Conservation (phyloP, 2,329 filamentous ascomycete genomes). For the Alternaria solani region DNA sequence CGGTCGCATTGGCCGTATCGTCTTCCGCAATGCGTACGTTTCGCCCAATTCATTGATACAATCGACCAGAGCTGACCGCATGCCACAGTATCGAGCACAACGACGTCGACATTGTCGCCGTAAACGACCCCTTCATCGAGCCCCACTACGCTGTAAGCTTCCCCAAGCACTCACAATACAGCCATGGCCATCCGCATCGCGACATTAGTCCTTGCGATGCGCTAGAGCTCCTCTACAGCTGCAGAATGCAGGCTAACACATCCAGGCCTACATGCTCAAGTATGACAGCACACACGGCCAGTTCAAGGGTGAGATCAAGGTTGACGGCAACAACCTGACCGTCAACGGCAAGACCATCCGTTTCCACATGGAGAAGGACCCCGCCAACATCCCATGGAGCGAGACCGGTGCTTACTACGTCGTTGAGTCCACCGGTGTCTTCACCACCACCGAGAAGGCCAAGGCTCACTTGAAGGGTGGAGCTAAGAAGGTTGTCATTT, state of each 20-base stretch:
- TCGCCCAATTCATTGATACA: conserved; percentile 7
- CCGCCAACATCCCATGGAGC: conserved; percentile 86
- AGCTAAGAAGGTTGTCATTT: conserved; percentile 92
- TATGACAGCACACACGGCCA: conserved; percentile 96
- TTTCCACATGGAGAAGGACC: conserved; percentile 95
- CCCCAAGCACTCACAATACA: conserved; percentile 8
- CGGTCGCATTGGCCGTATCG: conserved; percentile 98
- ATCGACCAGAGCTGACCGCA: conserved; percentile 27
- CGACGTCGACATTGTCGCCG: conserved; percentile 90
- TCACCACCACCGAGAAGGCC: conserved; percentile 98
- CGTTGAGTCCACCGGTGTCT: conserved; percentile 97
- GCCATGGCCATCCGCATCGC: background rate
- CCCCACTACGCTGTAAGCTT: conserved; percentile 91
- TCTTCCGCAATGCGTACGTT: conserved; percentile 94
- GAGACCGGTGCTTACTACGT: conserved; percentile 91
- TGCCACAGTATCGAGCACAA: conserved; percentile 75
- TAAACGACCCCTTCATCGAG: conserved; percentile 99
- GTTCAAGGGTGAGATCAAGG: conserved; percentile 91
- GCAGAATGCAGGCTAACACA: conserved; percentile 37
- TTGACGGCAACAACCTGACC: conserved; percentile 74
- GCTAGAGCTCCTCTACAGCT: background rate
- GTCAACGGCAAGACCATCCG: conserved; percentile 95
- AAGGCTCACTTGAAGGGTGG: conserved; percentile 92
- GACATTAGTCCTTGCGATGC: background rate
- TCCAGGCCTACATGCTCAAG: conserved; percentile 98